phyloP scores from a whole-genome alignment of 1,284 basidiomycete species.

The Uromyces viciae-fabae region DNA sequence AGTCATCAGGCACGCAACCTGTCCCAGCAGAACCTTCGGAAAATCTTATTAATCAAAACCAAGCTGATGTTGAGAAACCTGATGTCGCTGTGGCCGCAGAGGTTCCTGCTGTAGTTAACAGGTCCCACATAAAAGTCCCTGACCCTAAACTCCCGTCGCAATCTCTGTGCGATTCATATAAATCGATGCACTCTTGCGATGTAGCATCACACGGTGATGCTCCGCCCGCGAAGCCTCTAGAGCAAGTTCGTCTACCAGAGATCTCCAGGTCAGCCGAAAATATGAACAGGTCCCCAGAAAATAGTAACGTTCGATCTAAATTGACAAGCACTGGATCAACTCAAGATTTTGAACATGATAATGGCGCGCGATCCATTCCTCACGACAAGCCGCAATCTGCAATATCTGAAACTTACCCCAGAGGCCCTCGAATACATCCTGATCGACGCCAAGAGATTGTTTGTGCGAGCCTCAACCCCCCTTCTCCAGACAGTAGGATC shows the following conservation, averaged over 20 bases:
- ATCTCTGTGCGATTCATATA: not conserved
- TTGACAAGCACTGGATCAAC: not conserved
- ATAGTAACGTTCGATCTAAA: not conserved
- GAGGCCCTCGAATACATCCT: constrained; percentile 29
- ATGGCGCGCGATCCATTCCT: constrained; percentile 9
- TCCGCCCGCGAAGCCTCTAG: not conserved
- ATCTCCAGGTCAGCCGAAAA: not conserved
- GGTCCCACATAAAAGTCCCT: not conserved
- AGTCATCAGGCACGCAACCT: constrained; percentile 4
- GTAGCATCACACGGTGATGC: not conserved
- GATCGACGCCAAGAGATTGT: constrained; percentile 22
- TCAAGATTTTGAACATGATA: constrained; percentile 13
- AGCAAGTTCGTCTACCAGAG: not conserved
- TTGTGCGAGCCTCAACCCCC: constrained; percentile 19
- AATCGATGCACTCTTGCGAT: constrained; percentile 3
- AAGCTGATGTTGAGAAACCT: not conserved
- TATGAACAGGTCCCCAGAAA: too few species aligned
- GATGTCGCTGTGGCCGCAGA: not conserved
- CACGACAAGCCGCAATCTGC: constrained; percentile 1
- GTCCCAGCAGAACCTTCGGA: not conserved
- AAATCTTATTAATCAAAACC: not conserved
- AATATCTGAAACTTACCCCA: not conserved
- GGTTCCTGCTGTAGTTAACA: not conserved
- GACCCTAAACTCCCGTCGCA: not conserved
- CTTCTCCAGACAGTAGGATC: not conserved